Conservation (phyloP, 306 rosid genomes). For the Quercus agrifolia region DNA sequence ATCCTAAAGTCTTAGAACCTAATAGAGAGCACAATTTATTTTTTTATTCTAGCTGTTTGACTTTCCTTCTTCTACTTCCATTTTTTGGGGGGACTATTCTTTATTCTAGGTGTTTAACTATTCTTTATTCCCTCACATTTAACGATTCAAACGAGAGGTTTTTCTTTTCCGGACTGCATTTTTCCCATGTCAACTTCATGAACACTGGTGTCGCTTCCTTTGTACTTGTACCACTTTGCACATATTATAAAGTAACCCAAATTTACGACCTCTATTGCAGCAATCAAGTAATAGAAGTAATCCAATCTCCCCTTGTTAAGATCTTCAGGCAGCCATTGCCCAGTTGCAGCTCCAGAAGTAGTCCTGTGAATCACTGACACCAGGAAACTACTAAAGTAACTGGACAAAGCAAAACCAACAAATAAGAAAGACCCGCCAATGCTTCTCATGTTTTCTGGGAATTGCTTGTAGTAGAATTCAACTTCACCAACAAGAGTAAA, state of each 20-base stretch:
- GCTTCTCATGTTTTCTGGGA: constrained; percentile 93
- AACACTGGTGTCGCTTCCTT: constrained; percentile 21
- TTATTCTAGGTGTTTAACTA: too few species aligned
- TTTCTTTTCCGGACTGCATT: constrained; percentile 16
- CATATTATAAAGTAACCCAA: constrained; percentile 56
- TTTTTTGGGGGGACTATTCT: too few species aligned
- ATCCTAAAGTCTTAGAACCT: too few species aligned
- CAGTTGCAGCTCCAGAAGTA: constrained; percentile 33
- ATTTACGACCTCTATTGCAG: constrained; percentile 42
- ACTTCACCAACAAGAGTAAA: constrained; percentile 59
- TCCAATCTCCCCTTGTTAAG: constrained; percentile 86
- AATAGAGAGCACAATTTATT: too few species aligned
- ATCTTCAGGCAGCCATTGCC: constrained; percentile 83
- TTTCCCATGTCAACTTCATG: constrained; percentile 24
- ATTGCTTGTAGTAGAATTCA: constrained; percentile 78
- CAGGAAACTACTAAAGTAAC: constrained; percentile 58
- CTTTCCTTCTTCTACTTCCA: too few species aligned
- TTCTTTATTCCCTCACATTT: too few species aligned
- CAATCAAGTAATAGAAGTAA: constrained; percentile 57
- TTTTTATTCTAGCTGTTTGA: too few species aligned
- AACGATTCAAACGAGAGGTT: constrained; percentile 17
- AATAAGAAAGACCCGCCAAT: constrained; percentile 65
- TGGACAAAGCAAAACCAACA: constrained; percentile 61
- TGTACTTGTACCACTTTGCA: constrained; percentile 70
- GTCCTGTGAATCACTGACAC: constrained; percentile 46